phyloP scores from a whole-genome alignment of 495 filamentous ascomycete species.

The Xylaria scruposa region DNA sequence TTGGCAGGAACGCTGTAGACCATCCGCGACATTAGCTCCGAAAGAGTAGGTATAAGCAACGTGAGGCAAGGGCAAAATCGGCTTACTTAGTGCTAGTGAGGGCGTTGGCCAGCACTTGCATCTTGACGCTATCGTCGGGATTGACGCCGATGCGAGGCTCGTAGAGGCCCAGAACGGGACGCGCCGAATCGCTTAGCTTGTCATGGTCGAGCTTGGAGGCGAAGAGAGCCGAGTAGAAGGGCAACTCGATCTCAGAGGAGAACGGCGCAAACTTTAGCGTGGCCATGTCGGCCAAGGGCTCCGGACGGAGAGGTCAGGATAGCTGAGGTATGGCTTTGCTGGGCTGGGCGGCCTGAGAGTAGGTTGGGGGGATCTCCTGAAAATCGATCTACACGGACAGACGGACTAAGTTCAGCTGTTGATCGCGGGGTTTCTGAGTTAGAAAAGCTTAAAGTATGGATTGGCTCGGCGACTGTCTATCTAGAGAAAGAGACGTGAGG shows the following conservation, averaged over 20 bases:
- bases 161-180: slow-evolving; percentile 86
- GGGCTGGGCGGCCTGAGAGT: not conserved
- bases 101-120: slow-evolving; percentile 88
- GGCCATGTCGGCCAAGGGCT: slow-evolving; percentile 36
- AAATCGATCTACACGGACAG: not conserved
- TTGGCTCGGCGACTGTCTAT: not conserved
- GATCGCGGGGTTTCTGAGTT: not conserved
- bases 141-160: slow-evolving; percentile 74
- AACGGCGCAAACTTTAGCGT: slow-evolving; percentile 76
- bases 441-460: not conserved
- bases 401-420: not conserved
- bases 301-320: not conserved
- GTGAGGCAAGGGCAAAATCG: slow-evolving; percentile 10
- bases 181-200: slow-evolving; percentile 90
- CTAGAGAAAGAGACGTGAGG: not conserved
- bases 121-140: slow-evolving; percentile 74
- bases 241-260: slow-evolving; percentile 90
- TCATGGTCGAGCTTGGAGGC: slow-evolving; percentile 94
- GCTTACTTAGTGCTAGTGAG: slow-evolving; percentile 82
- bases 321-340: not conserved
- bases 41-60: not conserved
- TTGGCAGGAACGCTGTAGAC: slow-evolving; percentile 68
- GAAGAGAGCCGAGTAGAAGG: slow-evolving; percentile 90
- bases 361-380: not conserved
- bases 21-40: slow-evolving; percentile 27